These are phyloP conservation scores for Oryza rufipogon DNA, from an alignment of 176 grass and related monocot species.

Conservation along the genomic window DNA sequence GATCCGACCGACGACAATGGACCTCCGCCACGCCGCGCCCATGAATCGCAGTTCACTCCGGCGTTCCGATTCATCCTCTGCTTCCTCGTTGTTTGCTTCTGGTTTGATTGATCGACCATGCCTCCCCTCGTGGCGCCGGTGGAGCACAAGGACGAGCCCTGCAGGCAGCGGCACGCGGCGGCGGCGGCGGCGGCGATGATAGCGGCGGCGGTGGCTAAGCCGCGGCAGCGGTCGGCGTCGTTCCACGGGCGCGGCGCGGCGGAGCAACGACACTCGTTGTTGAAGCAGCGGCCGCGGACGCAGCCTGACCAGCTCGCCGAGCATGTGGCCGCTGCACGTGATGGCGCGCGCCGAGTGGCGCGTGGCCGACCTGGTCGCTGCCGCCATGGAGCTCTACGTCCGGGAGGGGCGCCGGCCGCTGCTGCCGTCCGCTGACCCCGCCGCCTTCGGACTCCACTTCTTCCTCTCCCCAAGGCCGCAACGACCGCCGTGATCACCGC, in stretches of 20 bases:
- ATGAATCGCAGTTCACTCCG: neutral
- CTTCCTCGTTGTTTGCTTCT: no score
- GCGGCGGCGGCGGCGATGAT: neutral
- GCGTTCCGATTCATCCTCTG: no score
- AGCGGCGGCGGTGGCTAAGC: neutral
- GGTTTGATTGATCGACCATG: neutral
- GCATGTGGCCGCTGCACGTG: conserved; percentile 79
- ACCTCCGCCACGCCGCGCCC: no score
- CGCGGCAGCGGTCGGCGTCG: conserved; percentile 39
- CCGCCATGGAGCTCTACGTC: conserved; percentile 62
- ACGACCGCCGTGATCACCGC: no score
- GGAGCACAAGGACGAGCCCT: conserved; percentile 7
- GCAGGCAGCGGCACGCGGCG: neutral
- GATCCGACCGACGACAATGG: no score
- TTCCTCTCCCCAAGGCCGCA: conserved; percentile 25
- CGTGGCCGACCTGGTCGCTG: conserved; percentile 57
- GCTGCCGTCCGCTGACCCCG: conserved; percentile 46
- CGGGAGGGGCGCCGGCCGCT: conserved; percentile 56
- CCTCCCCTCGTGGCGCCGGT: no score
- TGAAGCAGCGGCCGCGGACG: conserved; percentile 49
- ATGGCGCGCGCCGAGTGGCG: conserved; percentile 71
- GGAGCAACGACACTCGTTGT: conserved; percentile 4
- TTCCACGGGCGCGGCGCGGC: conserved; percentile 47
- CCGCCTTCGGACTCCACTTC: conserved; percentile 63
- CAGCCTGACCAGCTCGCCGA: conserved; percentile 58